phyloP scores from a whole-genome alignment of 768 basidiomycete species.

The Russula compacta region DNA sequence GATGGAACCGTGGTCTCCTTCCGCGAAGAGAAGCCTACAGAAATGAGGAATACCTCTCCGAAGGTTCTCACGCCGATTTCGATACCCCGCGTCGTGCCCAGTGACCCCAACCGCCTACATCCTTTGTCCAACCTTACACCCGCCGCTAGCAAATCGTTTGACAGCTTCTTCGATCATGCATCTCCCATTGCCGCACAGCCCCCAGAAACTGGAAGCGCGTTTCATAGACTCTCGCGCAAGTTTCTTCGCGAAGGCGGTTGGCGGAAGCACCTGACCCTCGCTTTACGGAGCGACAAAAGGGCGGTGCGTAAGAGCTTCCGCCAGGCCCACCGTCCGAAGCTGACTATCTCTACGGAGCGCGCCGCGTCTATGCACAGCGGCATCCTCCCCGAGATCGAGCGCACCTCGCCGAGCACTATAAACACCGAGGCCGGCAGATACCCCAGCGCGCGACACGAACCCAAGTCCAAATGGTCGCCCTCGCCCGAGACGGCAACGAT shows the following conservation, averaged over 20 bases:
- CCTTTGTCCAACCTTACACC: slow-evolving; percentile 23
- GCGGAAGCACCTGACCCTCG: slow-evolving; percentile 13
- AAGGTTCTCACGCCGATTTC: slow-evolving; percentile 20
- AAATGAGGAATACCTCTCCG: slow-evolving; percentile 24
- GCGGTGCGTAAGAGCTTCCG: slow-evolving; percentile 16
- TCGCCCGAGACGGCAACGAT: slow-evolving; percentile 23
- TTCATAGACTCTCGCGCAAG: slow-evolving; percentile 20
- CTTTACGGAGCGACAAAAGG: slow-evolving; percentile 21
- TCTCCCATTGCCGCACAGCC: slow-evolving; percentile 19
- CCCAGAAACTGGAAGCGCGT: not conserved
- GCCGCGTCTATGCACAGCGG: slow-evolving; percentile 26
- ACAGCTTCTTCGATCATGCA: slow-evolving; percentile 35
- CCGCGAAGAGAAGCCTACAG: slow-evolving; percentile 20
- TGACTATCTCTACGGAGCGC: slow-evolving; percentile 38
- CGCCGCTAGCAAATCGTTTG: slow-evolving; percentile 35
- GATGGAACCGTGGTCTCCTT: slow-evolving; percentile 20
- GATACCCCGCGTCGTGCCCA: slow-evolving; percentile 37
- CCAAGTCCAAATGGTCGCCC: slow-evolving; percentile 28
- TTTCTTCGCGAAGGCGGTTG: slow-evolving; percentile 16
- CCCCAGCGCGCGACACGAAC: slow-evolving; percentile 5
- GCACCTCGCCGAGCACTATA: slow-evolving; percentile 19
- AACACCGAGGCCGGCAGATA: not conserved
- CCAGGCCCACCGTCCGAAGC: slow-evolving; percentile 19
- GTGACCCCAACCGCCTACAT: slow-evolving; percentile 28
- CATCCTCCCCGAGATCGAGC: slow-evolving; percentile 27